Evolutionary conservation across 179 eudicot genomes (phyloP).

Genomic region (Patellifolia procumbens): DNA sequence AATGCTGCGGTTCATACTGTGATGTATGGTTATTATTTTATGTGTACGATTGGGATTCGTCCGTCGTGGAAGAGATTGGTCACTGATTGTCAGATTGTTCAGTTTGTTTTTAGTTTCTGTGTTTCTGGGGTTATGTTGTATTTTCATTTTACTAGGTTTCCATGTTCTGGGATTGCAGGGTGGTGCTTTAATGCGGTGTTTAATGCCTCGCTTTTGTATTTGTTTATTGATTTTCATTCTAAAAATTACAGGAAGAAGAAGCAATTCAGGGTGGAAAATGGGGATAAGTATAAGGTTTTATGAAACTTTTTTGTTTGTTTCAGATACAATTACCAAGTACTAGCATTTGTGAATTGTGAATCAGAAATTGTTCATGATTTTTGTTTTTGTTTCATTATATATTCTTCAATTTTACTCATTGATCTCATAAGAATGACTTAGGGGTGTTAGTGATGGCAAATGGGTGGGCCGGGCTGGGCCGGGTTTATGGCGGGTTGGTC

Average conservation of each 20-base stretch:
- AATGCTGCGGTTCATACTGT: slow-evolving; percentile 74
- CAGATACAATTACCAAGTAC: too few species aligned
- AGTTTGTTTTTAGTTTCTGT: slow-evolving; percentile 74
- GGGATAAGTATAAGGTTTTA: slow-evolving; percentile 17
- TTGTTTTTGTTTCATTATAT: too few species aligned
- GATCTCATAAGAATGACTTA: too few species aligned
- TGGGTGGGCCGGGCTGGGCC: too few species aligned
- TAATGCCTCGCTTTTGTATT: slow-evolving; percentile 74
- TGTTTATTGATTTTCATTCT: slow-evolving; percentile 74
- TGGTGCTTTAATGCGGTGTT: slow-evolving; percentile 91
- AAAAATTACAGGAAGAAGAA: slow-evolving; percentile 56
- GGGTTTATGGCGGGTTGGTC: too few species aligned
- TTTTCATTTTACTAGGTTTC: slow-evolving; percentile 48
- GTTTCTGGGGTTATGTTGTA: slow-evolving; percentile 70
- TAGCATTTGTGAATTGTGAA: too few species aligned
- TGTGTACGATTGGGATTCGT: slow-evolving; percentile 59
- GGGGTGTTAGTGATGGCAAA: too few species aligned
- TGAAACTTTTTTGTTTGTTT: background rate
- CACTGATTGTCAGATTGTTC: slow-evolving; percentile 81
- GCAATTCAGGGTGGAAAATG: background rate
- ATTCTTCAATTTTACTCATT: too few species aligned
- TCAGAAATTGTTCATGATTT: too few species aligned
- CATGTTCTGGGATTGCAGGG: slow-evolving; percentile 72
- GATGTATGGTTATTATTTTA: slow-evolving; percentile 77
- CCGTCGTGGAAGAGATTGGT: slow-evolving; percentile 90